Percentiles rank a stretch among this genome's conserved stretches.
Conservation (phyloP, 345 rosid species). For the Raphanus raphanistrum region DNA sequence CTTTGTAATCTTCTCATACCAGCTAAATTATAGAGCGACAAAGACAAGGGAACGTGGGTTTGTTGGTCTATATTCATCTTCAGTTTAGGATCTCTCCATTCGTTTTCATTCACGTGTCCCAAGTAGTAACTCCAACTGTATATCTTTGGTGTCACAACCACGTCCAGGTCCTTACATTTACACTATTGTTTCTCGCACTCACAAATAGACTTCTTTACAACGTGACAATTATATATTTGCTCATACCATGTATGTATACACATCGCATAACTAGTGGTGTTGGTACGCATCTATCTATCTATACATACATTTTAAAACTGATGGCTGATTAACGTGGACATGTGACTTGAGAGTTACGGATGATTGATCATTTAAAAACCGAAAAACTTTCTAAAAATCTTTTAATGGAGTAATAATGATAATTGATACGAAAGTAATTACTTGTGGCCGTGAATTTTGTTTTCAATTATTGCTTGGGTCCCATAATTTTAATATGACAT, state of each 20-base stretch:
- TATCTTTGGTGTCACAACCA: slow-evolving; percentile 17
- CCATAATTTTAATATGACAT: background rate
- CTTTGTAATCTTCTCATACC: slow-evolving; percentile 21
- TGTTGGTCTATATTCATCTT: slow-evolving; percentile 28
- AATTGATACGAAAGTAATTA: background rate
- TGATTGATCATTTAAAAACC: background rate
- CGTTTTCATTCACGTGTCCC: background rate
- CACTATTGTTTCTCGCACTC: slow-evolving; percentile 14
- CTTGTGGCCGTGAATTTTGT: background rate
- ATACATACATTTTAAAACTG: background rate
- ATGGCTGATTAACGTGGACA: background rate
- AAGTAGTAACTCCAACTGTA: slow-evolving; percentile 7
- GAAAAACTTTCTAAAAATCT: background rate
- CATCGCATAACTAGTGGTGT: background rate
- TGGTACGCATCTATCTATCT: background rate
- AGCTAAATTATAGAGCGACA: slow-evolving; percentile 25
- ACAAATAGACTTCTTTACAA: background rate
- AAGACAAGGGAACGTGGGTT: slow-evolving; percentile 33
- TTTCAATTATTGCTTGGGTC: background rate
- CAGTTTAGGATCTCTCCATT: slow-evolving; percentile 10
- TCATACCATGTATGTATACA: background rate
- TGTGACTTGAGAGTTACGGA: background rate
- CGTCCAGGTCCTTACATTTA: slow-evolving; percentile 1
- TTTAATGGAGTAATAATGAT: background rate
- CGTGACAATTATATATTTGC: background rate